Conservation (phyloP, 2,329 filamentous ascomycete species). For the Phaeoacremonium minimum region DNA sequence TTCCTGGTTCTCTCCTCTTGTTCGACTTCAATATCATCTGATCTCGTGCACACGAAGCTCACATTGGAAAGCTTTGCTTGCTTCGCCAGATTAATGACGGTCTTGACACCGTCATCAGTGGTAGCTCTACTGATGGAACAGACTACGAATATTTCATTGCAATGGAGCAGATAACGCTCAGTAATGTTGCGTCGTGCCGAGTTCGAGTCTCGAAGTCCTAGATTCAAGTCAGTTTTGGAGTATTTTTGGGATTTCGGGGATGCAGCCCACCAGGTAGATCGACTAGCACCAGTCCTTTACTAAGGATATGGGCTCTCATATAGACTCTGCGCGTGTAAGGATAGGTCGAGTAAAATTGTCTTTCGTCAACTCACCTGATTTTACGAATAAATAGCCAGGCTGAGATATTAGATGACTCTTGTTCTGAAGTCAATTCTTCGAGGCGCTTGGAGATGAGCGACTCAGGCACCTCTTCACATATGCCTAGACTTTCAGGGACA, state of each 20-base stretch:
- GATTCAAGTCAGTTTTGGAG: no score
- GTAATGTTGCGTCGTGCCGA: slow-evolving; percentile 35
- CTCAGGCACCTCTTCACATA: slow-evolving; percentile 3
- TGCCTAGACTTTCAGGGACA: neutral
- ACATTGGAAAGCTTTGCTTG: slow-evolving; percentile 31
- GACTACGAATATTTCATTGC: slow-evolving; percentile 42
- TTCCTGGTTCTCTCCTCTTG: no score
- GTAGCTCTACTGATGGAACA: slow-evolving; percentile 33
- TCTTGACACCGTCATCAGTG: slow-evolving; percentile 32
- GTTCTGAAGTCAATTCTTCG: slow-evolving; percentile 31
- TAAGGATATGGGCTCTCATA: slow-evolving; percentile 38
- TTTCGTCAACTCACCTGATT: no score
- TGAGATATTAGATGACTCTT: slow-evolving; percentile 10
- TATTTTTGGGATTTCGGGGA: no score
- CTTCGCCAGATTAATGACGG: slow-evolving; percentile 34
- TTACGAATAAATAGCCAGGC: slow-evolving; percentile 41
- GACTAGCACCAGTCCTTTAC: slow-evolving; percentile 40
- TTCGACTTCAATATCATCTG: slow-evolving; percentile 31
- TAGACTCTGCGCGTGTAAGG: no score
- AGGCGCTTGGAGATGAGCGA: slow-evolving; percentile 28
- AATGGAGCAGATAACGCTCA: slow-evolving; percentile 36
- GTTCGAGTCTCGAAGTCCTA: slow-evolving; percentile 43
- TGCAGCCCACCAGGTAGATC: slow-evolving; percentile 45
- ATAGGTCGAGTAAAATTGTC: no score
- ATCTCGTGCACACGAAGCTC: slow-evolving; percentile 36